Evolutionary conservation across 768 basidiomycete genomes (phyloP).

Genomic region (Trametes cubensis): DNA sequence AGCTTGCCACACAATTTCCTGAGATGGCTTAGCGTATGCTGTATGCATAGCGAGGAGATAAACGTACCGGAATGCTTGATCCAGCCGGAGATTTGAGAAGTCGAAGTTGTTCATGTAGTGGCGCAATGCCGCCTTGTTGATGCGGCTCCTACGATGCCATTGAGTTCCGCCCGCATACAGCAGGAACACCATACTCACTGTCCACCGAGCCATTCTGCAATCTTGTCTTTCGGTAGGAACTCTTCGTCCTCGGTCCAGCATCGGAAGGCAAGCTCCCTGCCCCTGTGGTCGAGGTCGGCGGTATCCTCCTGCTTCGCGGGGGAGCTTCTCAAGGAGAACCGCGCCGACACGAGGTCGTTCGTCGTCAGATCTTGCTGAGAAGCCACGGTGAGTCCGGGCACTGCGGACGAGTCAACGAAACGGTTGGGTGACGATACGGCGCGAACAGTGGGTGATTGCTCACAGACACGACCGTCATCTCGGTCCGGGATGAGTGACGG

Average conservation of each 20-base stretch:
- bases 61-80: constrained; percentile 84
- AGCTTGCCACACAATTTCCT: constrained; percentile 91
- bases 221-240: constrained; percentile 86
- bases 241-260: constrained; percentile 88
- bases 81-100: constrained; percentile 79
- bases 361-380: constrained; percentile 62
- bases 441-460: constrained; percentile 32
- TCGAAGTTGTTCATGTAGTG: constrained; percentile 91
- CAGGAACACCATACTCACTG: constrained; percentile 58
- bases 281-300: constrained; percentile 62
- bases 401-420: constrained; percentile 21
- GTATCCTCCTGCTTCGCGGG: constrained; percentile 49
- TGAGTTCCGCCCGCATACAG: background rate
- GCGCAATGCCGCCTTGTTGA: constrained; percentile 75
- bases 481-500: constrained; percentile 68
- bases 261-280: constrained; percentile 70
- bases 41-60: too few relatives aligned
- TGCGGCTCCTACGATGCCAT: constrained; percentile 53
- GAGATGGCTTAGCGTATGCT: constrained; percentile 1
- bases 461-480: constrained; percentile 54
- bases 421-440: constrained; percentile 19
- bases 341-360: constrained; percentile 53
- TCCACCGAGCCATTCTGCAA: constrained; percentile 95
- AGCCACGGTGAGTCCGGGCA: constrained; percentile 32
- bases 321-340: constrained; percentile 43